Evolutionary conservation across 352 stramenopile genomes (phyloP), one percentile per base, ranked within the genome.

Genomic region (Elongisporangium prolatum): DNA sequence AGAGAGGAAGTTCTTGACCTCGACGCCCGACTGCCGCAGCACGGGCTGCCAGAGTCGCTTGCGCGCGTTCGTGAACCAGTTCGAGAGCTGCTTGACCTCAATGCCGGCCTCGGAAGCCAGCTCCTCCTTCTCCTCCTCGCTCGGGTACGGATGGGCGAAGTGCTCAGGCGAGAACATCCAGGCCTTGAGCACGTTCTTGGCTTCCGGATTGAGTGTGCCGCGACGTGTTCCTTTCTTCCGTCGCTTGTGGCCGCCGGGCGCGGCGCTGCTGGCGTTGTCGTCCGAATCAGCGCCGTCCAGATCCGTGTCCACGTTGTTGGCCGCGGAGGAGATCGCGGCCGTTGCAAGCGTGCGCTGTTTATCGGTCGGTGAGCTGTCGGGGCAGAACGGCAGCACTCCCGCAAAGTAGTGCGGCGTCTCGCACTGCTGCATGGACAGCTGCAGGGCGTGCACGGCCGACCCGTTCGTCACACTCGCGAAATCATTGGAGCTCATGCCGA

Each of bases 121-220:
- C 60, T 92, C 80, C 58, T 95, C 86, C 66, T 95, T 95, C 63
- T 93, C 86, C 54, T 95, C 86, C 63, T 95, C 86, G 57, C 82
- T 95, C 44, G 86, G 86, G 59, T 95, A 95, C 40, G 86, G 86
- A 55, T 95, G 86, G 10, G 82, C 82, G 71, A 95, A 93, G 68
- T 95, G 84, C 54, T 92, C 86, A 14, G 86, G 84, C 49, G 84
- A 92, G 59, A 95, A 95, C 86, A 95, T 95, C 86, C 86, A 95
- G 13, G 86, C 86, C 61, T 95, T 95, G 11, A 95, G 64, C 52
- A 95, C 81, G 61, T 81, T 92, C 74, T 95, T 95, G 28, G 86
- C 86, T 28, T 92, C 84, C 1, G 83, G 76, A 59, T 93, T 88
- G 22, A 95, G 71, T 17, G 84, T 95, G 34, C 86, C 86, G 38